phyloP scores from a whole-genome alignment of 345 rosid genomes.

The Limnanthes douglasii region DNA sequence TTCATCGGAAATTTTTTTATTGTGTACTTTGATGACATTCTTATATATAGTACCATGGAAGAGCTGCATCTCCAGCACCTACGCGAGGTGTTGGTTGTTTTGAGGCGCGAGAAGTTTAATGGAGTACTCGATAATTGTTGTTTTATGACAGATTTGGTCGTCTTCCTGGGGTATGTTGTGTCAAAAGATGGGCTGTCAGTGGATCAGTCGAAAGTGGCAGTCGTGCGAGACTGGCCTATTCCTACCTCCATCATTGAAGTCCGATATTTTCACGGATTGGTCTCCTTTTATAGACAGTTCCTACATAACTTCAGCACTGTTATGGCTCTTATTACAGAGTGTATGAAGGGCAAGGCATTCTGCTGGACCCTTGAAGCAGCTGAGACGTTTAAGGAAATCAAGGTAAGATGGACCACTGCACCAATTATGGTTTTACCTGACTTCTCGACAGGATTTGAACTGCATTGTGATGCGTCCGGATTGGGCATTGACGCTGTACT shows the following conservation, averaged over 20 bases:
- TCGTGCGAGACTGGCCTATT: not conserved
- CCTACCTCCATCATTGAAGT: too few species aligned
- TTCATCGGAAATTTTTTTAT: not conserved
- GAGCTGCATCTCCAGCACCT: not conserved
- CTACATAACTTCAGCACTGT: not conserved
- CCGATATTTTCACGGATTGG: too few species aligned
- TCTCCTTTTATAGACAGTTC: not conserved
- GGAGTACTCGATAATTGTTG: not conserved
- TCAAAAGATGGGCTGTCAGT: not conserved
- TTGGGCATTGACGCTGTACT: not conserved
- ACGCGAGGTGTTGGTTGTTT: not conserved
- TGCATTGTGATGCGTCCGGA: too few species aligned
- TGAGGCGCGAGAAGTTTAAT: not conserved
- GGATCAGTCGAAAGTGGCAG: not conserved
- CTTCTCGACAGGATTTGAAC: too few species aligned
- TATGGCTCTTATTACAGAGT: too few species aligned
- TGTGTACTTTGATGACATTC: too few species aligned
- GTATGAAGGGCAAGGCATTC: too few species aligned
- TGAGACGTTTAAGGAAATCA: too few species aligned
- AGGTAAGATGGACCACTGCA: too few species aligned
- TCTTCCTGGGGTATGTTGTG: not conserved
- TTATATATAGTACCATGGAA: too few species aligned
- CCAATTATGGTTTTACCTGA: too few species aligned
- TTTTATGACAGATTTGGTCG: not conserved
- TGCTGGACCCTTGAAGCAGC: too few species aligned